Evolutionary conservation across 768 basidiomycete genomes (phyloP).

Genomic region (Mycena floridula): DNA sequence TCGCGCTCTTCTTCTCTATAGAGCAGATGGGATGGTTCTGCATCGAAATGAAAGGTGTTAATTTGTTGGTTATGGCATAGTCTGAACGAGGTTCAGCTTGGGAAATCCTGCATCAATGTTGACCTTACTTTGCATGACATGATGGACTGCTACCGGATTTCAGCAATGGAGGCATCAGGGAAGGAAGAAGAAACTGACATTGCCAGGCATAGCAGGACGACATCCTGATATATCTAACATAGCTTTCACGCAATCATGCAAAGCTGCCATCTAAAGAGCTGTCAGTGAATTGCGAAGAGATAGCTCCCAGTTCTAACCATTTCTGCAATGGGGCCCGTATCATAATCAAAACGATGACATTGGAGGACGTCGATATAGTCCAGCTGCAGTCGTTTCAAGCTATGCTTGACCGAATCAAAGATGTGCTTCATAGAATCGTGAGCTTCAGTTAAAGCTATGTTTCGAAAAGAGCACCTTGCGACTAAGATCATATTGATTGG

Average conservation of each 20-base stretch:
- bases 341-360: constrained; percentile 43
- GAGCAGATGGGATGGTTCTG: constrained; percentile 53
- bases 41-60: no score
- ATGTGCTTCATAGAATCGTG: constrained; percentile 33
- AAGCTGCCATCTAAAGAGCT: constrained; percentile 49
- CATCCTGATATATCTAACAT: constrained; percentile 57
- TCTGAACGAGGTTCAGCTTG: background rate
- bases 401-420: constrained; percentile 43
- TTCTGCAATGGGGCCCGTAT: constrained; percentile 45
- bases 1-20: constrained; percentile 60
- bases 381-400: constrained; percentile 32
- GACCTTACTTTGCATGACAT: constrained; percentile 30
- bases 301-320: constrained; percentile 21
- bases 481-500: constrained; percentile 40
- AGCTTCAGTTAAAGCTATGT: background rate
- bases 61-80: constrained; percentile 12
- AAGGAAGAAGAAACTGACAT: background rate
- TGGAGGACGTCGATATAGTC: constrained; percentile 58
- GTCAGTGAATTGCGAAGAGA: background rate
- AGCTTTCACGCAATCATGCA: constrained; percentile 64
- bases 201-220: constrained; percentile 45
- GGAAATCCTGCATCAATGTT: background rate
- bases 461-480: constrained; percentile 27
- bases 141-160: constrained; percentile 20
- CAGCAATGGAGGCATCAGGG: constrained; percentile 42